Evolutionary conservation across 2,329 filamentous ascomycete species (phyloP).

Genomic region (Xylaria sp.): DNA sequence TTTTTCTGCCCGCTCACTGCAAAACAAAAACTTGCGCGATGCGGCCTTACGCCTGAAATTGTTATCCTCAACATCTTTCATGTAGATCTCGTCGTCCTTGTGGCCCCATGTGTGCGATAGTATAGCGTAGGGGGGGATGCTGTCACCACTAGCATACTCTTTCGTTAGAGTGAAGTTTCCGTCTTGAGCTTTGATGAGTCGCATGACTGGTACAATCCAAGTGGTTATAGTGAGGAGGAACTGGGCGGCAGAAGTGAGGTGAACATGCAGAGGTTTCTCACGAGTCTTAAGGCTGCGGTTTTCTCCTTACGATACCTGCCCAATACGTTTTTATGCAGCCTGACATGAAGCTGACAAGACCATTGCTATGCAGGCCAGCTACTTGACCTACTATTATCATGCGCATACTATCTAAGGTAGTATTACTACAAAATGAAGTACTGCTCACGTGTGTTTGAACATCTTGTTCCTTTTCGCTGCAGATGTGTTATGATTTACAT

Average conservation of each 20-base stretch:
- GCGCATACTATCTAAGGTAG: neutral
- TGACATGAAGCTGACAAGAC: neutral
- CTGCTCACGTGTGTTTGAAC: neutral
- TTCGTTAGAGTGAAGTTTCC: neutral
- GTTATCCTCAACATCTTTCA: slow-evolving; percentile 1
- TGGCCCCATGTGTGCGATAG: slow-evolving; percentile 21
- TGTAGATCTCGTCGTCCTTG: slow-evolving; percentile 9
- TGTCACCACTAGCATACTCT: neutral
- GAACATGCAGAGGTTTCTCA: neutral
- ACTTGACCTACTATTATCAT: neutral
- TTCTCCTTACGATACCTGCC: neutral
- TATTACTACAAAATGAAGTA: neutral
- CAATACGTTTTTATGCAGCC: slow-evolving; percentile 1
- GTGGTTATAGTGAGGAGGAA: neutral
- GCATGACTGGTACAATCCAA: neutral
- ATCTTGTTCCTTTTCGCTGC: too few species aligned
- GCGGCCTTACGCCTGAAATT: neutral
- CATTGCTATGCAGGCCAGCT: neutral
- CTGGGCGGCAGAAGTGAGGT: neutral
- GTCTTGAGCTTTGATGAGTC: slow-evolving; percentile 6
- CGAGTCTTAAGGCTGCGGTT: neutral
- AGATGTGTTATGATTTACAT: too few species aligned
- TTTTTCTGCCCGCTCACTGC: neutral
- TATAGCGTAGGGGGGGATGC: slow-evolving; percentile 11
- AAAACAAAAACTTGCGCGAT: slow-evolving; percentile 11